These are phyloP conservation scores for Jackrogersella multiformis DNA, from an alignment of 495 filamentous ascomycete species.

Conservation along the genomic window DNA sequence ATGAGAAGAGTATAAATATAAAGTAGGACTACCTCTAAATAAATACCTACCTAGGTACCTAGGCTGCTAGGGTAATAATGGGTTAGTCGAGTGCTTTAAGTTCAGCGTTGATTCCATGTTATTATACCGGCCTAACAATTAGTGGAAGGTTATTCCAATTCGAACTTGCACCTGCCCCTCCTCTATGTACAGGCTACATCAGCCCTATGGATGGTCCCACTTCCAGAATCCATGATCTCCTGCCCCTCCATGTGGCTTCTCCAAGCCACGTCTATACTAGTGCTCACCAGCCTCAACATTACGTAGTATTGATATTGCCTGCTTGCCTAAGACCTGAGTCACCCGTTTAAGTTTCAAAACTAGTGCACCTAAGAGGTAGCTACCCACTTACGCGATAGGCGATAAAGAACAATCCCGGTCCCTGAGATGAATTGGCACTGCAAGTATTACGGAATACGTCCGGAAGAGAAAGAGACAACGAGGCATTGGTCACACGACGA, in stretches of 20 bases:
- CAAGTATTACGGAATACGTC: too few relatives aligned
- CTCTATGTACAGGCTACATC: constrained; percentile 5
- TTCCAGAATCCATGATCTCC: not conserved
- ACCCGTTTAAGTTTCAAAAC: not conserved
- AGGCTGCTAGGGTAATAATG: too few relatives aligned
- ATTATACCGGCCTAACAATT: too few relatives aligned
- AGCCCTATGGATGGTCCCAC: constrained; percentile 30
- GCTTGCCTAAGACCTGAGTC: not conserved
- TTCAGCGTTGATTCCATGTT: too few relatives aligned
- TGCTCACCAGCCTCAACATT: not conserved
- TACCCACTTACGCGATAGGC: constrained; percentile 2
- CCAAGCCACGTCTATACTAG: not conserved
- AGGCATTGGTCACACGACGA: constrained; percentile 18
- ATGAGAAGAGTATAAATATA: too few relatives aligned
- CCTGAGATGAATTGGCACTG: constrained; percentile 30
- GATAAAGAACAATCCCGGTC: constrained; percentile 26
- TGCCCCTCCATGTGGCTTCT: constrained; percentile 24
- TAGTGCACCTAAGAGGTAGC: too few relatives aligned
- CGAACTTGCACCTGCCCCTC: not conserved
- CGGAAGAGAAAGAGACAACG: too few relatives aligned
- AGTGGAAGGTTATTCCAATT: not conserved
- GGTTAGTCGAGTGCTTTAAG: too few relatives aligned
- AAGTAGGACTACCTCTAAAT: too few relatives aligned
- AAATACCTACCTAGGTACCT: too few relatives aligned
- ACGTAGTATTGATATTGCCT: not conserved